Base-by-base conservation (phyloP, 1,139 yeast genomes). In the Pichia sp. region DNA sequence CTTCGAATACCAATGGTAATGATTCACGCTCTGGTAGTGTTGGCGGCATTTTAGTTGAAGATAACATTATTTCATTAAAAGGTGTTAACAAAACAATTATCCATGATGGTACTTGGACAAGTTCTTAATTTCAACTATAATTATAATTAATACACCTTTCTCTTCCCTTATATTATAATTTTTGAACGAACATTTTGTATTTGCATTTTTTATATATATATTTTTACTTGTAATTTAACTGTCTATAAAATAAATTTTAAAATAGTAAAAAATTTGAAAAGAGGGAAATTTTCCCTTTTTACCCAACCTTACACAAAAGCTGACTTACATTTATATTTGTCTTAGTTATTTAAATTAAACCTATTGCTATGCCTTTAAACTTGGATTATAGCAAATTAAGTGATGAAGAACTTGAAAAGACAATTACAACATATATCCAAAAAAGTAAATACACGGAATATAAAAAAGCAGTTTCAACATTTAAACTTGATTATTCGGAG, bases 41-140 rank as follows among this genome's bases (percentile, higher is more conserved):
- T 13, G 18, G 45, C 35, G 45, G 49, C 6, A 91, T 94, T 4
- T 80, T 87, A 43, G 76, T 85, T 46, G 96, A 88, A 61, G 78
- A 85, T 27, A 49, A 42, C 33, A 81, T 87, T n/a, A 78, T 87
- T 28, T 84, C 82, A 42, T 85, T 84, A 20, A 80, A 81, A 53
- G 96, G 96, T 41, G 86, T 86, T 15, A 81, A 78, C 54, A 88
- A 88, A 66, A 86, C 94, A 6, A 84, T 88, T 49, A 87, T 88
- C 57, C 46, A 45, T 29, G 48, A 45, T 30, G 41, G 45, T 26
- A 40, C 23, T 10, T 37, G 42, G 40, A 31, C n/a, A n/a, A 24
- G 29, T 13, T 23, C 18, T 6, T 31, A 15, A 19, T n/a, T 13
- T 14, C 13, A n/a, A 28, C 33, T 11, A 18, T 33, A 18, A 10